Conservation (phyloP, 495 filamentous ascomycete species). For the Staphylotrichum tortipilum region DNA sequence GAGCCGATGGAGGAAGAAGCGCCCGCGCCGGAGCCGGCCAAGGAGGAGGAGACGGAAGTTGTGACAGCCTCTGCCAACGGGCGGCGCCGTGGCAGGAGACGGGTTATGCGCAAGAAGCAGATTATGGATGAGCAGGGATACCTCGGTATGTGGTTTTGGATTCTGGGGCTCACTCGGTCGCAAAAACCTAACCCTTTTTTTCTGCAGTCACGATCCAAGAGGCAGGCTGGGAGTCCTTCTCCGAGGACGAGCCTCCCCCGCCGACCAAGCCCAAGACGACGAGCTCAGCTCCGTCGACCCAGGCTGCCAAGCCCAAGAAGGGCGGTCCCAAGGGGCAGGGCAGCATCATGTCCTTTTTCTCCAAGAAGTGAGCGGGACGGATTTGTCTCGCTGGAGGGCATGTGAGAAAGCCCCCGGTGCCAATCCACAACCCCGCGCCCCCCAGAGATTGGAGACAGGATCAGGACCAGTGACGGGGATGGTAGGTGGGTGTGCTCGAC, state of each 20-base stretch:
- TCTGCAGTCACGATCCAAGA: slow-evolving; percentile 80
- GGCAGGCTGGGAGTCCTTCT: slow-evolving; percentile 88
- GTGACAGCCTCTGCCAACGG: slow-evolving; percentile 51
- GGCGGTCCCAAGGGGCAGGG: slow-evolving; percentile 58
- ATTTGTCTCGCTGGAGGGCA: too few relatives aligned
- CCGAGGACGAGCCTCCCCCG: slow-evolving; percentile 67
- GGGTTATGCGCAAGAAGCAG: slow-evolving; percentile 82
- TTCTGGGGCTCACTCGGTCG: too few relatives aligned
- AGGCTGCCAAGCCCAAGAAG: slow-evolving; percentile 48
- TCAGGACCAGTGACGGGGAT: too few relatives aligned
- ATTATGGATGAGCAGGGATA: slow-evolving; percentile 91
- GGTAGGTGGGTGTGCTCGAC: too few relatives aligned
- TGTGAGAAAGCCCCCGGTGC: too few relatives aligned
- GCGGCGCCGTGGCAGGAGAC: slow-evolving; percentile 68
- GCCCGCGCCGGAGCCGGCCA: slow-evolving; percentile 23
- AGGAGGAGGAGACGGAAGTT: slow-evolving; percentile 46
- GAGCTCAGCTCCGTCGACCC: slow-evolving; percentile 15
- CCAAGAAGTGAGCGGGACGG: slow-evolving; percentile 54
- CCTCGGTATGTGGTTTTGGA: slow-evolving; percentile 54
- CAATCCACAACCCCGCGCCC: too few relatives aligned
- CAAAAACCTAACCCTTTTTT: slow-evolving; percentile 9
- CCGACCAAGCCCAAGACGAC: slow-evolving; percentile 40
- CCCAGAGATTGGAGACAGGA: too few relatives aligned
- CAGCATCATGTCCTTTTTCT: slow-evolving; percentile 91
- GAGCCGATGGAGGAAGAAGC: slow-evolving; percentile 23